phyloP scores from a whole-genome alignment of 148 eudicot genomes.

The Vaccinium myrtillus region DNA sequence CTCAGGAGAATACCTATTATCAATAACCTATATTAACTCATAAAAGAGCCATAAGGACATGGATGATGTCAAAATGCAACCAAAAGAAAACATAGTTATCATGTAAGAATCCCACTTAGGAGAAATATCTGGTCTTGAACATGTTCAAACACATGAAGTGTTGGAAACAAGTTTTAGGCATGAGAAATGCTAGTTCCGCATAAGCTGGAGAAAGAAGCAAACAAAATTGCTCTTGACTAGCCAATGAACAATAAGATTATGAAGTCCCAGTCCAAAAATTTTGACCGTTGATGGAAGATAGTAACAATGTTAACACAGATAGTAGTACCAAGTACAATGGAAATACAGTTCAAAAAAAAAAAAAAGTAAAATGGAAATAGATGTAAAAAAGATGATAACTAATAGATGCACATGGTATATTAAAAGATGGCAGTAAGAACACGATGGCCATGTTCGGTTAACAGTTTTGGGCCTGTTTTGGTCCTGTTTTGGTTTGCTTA shows the following conservation, averaged over 20 bases:
- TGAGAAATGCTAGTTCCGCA: not conserved
- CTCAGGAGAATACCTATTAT: slow-evolving; percentile 80
- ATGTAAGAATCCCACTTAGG: slow-evolving; percentile 8
- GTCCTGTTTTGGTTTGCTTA: too few species aligned
- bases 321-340: not conserved
- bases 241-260: not conserved
- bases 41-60: not conserved
- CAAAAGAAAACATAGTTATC: not conserved
- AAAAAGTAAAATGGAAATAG: not conserved
- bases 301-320: not conserved
- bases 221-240: not conserved
- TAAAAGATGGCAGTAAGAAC: not conserved
- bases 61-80: not conserved
- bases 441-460: too few species aligned
- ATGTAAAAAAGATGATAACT: not conserved
- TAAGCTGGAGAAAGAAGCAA: not conserved
- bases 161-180: slow-evolving; percentile 17
- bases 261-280: not conserved
- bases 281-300: not conserved
- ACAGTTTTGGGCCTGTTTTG: too few species aligned
- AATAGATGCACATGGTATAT: not conserved
- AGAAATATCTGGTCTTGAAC: slow-evolving; percentile 2
- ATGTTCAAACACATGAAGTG: not conserved
- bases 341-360: not conserved
- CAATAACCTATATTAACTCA: slow-evolving; percentile 1